Evolutionary conservation across 148 eudicot genomes (phyloP).

Genomic region (Hydrangea macrophylla): DNA sequence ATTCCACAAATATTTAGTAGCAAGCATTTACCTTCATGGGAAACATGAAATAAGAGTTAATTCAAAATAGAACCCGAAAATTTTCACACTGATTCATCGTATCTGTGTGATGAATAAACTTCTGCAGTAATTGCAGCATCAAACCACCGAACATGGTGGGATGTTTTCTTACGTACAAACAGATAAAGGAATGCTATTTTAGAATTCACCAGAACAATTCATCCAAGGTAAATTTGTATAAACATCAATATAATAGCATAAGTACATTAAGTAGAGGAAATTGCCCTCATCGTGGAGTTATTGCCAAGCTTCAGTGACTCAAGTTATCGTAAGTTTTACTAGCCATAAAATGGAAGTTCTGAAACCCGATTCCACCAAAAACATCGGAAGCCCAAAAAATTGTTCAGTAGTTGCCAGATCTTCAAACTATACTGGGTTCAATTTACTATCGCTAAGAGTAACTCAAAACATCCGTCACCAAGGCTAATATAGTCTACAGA

Average conservation of each 20-base stretch:
- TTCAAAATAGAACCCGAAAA: not conserved
- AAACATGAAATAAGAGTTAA: constrained; percentile 2
- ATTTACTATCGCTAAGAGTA: not conserved
- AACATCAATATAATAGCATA: no score
- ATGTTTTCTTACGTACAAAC: not conserved
- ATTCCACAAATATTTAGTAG: constrained; percentile 9
- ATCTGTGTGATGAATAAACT: not conserved
- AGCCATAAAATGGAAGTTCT: not conserved
- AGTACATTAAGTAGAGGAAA: no score
- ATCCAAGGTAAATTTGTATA: not conserved
- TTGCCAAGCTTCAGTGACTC: no score
- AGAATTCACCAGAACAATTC: no score
- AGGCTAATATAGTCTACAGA: not conserved
- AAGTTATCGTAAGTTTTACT: no score
- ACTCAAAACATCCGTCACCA: not conserved
- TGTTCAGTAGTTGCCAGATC: no score
- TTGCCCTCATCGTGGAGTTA: no score
- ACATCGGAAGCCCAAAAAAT: not conserved
- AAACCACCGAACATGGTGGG: not conserved
- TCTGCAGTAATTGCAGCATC: not conserved
- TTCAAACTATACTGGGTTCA: no score
- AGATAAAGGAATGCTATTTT: not conserved
- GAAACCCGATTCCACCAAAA: not conserved
- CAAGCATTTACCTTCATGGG: constrained; percentile 11
- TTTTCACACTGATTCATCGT: not conserved